A percentile compares a stretch with the other conserved stretches of the same genome.
phyloP scores from a whole-genome alignment of 805 yeast genomes.

The Cyberlindnera amylophila region DNA sequence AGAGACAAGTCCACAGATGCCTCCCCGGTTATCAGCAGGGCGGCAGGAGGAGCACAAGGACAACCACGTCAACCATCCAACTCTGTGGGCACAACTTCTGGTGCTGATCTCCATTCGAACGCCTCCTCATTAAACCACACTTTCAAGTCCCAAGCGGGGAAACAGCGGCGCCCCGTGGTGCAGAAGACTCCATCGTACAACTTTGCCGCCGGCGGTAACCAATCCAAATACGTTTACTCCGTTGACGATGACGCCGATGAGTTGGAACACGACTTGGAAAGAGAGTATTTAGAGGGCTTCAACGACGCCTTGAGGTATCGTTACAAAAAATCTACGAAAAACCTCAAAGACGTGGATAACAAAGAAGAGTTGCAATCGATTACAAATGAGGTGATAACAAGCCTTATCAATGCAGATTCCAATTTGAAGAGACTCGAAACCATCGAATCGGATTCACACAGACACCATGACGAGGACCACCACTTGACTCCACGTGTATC shows the following conservation, averaged over 20 bases:
- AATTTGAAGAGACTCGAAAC: conserved; percentile 23
- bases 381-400: conserved; percentile 18
- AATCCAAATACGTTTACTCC: conserved; percentile 47
- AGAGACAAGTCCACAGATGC: background rate
- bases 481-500: conserved; percentile 8
- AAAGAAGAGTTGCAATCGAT: conserved; percentile 14
- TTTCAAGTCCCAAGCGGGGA: background rate
- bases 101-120: conserved; percentile 13
- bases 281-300: conserved; percentile 68
- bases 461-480: conserved; percentile 13
- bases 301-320: conserved; percentile 62
- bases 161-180: conserved; percentile 18
- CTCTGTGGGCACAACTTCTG: conserved; percentile 1
- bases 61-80: conserved; percentile 1
- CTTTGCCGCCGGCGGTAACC: conserved; percentile 9
- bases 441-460: conserved; percentile 22
- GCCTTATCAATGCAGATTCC: conserved; percentile 26
- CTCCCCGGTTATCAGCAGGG: background rate
- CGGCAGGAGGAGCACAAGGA: background rate
- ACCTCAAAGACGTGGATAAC: conserved; percentile 11
- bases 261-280: conserved; percentile 52
- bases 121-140: conserved; percentile 17
- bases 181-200: conserved; percentile 21
- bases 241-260: conserved; percentile 84
- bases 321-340: conserved; percentile 30